Percentiles rank a stretch among this genome's conserved stretches.
These are phyloP conservation scores for Phaeophleospora eucalypticola DNA, from an alignment of 2,329 filamentous ascomycete species.

Conservation along the genomic window DNA sequence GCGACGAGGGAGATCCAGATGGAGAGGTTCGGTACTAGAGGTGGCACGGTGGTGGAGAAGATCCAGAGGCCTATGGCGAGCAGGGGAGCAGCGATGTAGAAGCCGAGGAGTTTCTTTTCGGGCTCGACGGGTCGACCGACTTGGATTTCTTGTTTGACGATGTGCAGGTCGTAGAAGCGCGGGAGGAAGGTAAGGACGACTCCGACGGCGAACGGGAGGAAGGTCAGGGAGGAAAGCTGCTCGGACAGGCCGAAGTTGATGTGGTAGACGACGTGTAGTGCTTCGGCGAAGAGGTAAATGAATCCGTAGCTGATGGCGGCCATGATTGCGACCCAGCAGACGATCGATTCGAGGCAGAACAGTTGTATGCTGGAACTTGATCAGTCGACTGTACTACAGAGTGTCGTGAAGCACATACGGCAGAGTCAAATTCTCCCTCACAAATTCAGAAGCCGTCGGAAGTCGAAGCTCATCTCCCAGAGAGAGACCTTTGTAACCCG, in stretches of 20 bases:
- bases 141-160: constrained; percentile 24
- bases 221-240: constrained; percentile 46
- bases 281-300: constrained; percentile 37
- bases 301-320: constrained; percentile 42
- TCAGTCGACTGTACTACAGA: background rate
- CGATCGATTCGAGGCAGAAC: constrained; percentile 46
- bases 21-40: constrained; percentile 31
- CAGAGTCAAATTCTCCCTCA: background rate
- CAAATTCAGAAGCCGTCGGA: constrained; percentile 36
- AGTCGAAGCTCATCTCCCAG: no score
- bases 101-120: constrained; percentile 48
- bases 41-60: constrained; percentile 49
- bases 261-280: constrained; percentile 38
- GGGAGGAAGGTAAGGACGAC: constrained; percentile 42
- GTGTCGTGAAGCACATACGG: background rate
- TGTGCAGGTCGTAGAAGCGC: constrained; percentile 40
- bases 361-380: constrained; percentile 29
- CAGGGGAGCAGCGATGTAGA: constrained; percentile 42
- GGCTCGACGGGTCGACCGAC: constrained; percentile 32
- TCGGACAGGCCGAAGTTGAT: constrained; percentile 29
- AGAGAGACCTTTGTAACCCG: no score
- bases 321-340: constrained; percentile 43
- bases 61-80: constrained; percentile 44
- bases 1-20: constrained; percentile 20
- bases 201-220: constrained; percentile 50